A percentile compares a stretch with the other conserved stretches of the same genome.
Conservation (phyloP, 352 stramenopile genomes). For the Globisporangium echinulatum region DNA sequence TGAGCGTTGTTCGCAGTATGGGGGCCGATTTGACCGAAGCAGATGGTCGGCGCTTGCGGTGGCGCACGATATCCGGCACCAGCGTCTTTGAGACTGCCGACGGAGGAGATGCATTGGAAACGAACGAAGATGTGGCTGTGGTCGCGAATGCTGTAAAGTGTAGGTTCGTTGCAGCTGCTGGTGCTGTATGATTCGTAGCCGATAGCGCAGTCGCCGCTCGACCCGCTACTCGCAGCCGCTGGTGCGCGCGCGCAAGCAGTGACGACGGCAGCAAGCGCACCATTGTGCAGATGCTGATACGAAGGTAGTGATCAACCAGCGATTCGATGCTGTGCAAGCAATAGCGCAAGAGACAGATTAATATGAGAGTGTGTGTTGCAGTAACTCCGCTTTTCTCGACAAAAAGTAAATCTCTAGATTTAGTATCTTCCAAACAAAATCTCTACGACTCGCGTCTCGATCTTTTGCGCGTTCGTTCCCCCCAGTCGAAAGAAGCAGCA, state of each 20-base stretch:
- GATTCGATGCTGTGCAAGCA: not conserved
- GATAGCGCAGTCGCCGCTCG: not conserved
- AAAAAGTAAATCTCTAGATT: not conserved
- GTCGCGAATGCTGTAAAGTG: not conserved
- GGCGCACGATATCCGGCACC: not conserved
- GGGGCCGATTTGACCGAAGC: not conserved
- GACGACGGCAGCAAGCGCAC: not conserved
- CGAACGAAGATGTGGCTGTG: not conserved
- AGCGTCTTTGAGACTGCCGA: not conserved
- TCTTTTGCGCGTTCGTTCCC: too few relatives aligned
- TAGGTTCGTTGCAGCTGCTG: not conserved
- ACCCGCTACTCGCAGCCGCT: not conserved
- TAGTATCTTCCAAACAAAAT: not conserved
- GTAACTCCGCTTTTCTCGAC: not conserved
- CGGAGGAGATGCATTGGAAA: not conserved
- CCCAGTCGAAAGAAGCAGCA: not conserved
- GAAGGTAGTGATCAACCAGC: not conserved
- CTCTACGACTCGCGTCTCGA: too few relatives aligned
- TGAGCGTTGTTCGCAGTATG: not conserved
- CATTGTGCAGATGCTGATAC: constrained; percentile 1
- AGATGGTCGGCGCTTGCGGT: not conserved
- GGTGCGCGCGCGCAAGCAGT: constrained; percentile 2
- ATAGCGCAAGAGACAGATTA: not conserved
- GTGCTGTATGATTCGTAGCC: not conserved
- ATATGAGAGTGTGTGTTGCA: not conserved